These are phyloP conservation scores for Purshia tridentata DNA, from an alignment of 306 rosid species.

Conservation along the genomic window DNA sequence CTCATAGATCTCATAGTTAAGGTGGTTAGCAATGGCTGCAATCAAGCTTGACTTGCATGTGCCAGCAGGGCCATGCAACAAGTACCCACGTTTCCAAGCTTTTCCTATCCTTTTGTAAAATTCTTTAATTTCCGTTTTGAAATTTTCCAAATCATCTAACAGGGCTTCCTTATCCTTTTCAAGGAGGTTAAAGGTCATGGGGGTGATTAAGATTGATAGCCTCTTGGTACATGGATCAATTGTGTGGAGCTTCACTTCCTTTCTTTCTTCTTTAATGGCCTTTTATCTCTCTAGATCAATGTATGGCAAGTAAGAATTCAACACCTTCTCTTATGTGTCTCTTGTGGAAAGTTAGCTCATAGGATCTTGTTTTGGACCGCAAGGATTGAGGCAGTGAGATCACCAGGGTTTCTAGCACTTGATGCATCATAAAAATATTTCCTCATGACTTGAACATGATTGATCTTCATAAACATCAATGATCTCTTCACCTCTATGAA, in stretches of 20 bases:
- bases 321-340: not conserved
- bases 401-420: not conserved
- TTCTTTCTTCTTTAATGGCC: not conserved
- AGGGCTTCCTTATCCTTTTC: conserved; percentile 41
- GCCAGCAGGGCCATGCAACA: conserved; percentile 39
- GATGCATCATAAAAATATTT: not conserved
- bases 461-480: not conserved
- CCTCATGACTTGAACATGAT: not conserved
- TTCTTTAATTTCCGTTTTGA: conserved; percentile 27
- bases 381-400: not conserved
- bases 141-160: conserved; percentile 28
- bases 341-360: conserved; percentile 1
- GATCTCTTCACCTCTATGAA: not conserved
- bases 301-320: not conserved
- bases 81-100: conserved; percentile 43
- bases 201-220: conserved; percentile 29
- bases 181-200: conserved; percentile 27
- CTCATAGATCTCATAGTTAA: conserved; percentile 34
- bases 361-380: not conserved
- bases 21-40: conserved; percentile 39
- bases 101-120: conserved; percentile 39
- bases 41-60: conserved; percentile 43
- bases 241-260: not conserved
- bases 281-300: not conserved
- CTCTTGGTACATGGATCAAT: not conserved